These are phyloP conservation scores for Chaetomium globosum DNA, from an alignment of 2,329 filamentous ascomycete genomes.

Conservation along the genomic window DNA sequence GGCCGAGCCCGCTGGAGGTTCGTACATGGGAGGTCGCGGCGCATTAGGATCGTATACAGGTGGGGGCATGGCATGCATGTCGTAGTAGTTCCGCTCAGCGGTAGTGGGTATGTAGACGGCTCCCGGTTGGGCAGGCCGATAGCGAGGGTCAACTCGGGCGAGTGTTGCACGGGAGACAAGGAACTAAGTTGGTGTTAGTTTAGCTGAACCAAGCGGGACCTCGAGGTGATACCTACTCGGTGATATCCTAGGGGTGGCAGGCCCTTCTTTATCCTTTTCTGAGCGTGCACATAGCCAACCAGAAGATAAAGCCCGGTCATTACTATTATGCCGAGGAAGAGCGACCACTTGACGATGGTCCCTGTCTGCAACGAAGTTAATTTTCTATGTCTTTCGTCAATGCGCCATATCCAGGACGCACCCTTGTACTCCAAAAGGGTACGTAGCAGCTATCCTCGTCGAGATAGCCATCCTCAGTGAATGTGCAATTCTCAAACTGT, in stretches of 20 bases:
- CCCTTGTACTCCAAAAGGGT: constrained; percentile 47
- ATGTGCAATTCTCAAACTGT: constrained; percentile 29
- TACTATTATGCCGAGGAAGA: constrained; percentile 65
- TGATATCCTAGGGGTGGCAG: constrained; percentile 70
- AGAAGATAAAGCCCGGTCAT: constrained; percentile 64
- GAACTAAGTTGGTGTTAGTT: constrained; percentile 46
- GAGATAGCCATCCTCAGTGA: constrained; percentile 35
- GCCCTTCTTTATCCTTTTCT: constrained; percentile 65
- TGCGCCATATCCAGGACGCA: constrained; percentile 31
- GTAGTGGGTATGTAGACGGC: constrained; percentile 46
- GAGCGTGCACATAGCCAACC: constrained; percentile 71
- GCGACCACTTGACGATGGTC: constrained; percentile 69
- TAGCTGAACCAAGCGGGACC: no score
- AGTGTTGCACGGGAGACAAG: constrained; percentile 53
- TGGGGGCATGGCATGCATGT: constrained; percentile 58
- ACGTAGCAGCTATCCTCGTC: constrained; percentile 40
- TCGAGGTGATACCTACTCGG: constrained; percentile 53
- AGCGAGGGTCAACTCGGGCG: constrained; percentile 53
- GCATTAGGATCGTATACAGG: constrained; percentile 61
- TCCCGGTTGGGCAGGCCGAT: constrained; percentile 48
- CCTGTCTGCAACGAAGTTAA: constrained; percentile 53
- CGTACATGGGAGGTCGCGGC: constrained; percentile 58
- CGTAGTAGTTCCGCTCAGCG: constrained; percentile 43
- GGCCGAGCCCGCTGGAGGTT: constrained; percentile 47
- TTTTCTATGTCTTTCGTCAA: background rate